Percentiles rank a stretch among this genome's conserved stretches.
Conservation (phyloP, 2,329 filamentous ascomycete genomes). For the Colletotrichum sojae region DNA sequence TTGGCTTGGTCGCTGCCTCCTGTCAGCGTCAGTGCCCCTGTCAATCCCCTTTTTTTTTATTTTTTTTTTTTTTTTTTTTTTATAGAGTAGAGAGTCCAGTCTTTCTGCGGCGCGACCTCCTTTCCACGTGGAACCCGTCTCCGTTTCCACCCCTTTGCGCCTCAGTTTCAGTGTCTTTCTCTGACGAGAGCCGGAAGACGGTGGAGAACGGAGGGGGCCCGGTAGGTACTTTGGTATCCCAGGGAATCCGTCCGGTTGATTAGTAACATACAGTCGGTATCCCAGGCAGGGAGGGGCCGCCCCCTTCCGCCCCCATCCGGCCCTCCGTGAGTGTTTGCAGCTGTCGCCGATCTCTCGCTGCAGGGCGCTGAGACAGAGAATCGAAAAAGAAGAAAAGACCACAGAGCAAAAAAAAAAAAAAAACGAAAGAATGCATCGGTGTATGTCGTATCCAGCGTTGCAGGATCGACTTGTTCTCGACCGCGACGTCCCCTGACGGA, state of each 20-base stretch:
- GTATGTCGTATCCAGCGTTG: no score
- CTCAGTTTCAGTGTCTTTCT: conserved; percentile 31
- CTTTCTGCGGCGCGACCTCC: neutral
- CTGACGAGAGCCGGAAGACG: conserved; percentile 6
- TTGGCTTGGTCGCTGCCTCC: neutral
- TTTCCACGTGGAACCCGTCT: conserved; percentile 24
- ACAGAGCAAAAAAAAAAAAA: no score
- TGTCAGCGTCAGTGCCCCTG: conserved; percentile 1
- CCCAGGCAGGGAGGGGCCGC: neutral
- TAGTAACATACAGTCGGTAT: no score
- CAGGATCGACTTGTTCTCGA: conserved; percentile 9
- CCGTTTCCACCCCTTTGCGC: conserved; percentile 14
- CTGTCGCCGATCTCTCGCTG: conserved; percentile 24
- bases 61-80: no score
- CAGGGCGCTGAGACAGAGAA: conserved; percentile 32
- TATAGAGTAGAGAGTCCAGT: neutral
- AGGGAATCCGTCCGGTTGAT: neutral
- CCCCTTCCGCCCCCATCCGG: neutral
- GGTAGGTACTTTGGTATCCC: neutral
- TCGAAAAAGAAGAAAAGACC: neutral
- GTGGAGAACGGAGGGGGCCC: conserved; percentile 20
- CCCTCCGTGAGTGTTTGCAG: conserved; percentile 28
- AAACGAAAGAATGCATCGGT: no score
- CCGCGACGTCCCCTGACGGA: conserved; percentile 16
- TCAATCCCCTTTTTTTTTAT: neutral